Evolutionary conservation across 352 stramenopile genomes (phyloP).

Genomic region (Globisporangium emineosum): DNA sequence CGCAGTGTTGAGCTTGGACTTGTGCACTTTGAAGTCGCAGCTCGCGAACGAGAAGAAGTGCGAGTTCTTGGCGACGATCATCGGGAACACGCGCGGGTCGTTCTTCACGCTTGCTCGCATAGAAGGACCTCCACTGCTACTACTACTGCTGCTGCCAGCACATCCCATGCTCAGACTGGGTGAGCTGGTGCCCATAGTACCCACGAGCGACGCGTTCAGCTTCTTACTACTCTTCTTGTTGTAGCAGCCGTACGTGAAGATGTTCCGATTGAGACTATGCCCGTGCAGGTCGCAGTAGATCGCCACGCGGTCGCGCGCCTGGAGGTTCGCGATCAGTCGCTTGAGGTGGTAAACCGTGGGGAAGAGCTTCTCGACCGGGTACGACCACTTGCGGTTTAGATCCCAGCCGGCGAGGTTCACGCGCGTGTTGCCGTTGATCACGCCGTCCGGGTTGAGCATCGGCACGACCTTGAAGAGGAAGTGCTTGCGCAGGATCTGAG

Average conservation of each 20-base stretch:
- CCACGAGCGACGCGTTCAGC: not conserved
- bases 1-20: constrained; percentile 86
- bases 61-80: constrained; percentile 74
- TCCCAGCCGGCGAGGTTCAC: constrained; percentile 84
- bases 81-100: constrained; percentile 73
- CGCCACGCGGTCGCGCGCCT: constrained; percentile 55
- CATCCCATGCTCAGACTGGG: constrained; percentile 4
- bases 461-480: constrained; percentile 91
- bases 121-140: not conserved
- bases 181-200: not conserved
- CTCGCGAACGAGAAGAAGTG: constrained; percentile 76
- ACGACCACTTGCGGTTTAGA: constrained; percentile 81
- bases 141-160: constrained; percentile 6
- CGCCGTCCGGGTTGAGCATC: constrained; percentile 92
- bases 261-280: constrained; percentile 81
- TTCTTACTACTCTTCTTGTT: constrained; percentile 31
- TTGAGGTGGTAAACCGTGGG: constrained; percentile 82
- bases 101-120: constrained; percentile 28
- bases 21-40: constrained; percentile 90
- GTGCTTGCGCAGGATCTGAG: constrained; percentile 60
- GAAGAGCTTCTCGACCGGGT: constrained; percentile 74
- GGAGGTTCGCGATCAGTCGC: constrained; percentile 55
- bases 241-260: constrained; percentile 86
- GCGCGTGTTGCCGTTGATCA: constrained; percentile 91
- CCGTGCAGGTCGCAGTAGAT: constrained; percentile 85